Percentiles rank a stretch among this genome's conserved stretches.
These are phyloP conservation scores for Acacia pycnantha DNA, from an alignment of 331 rosid genomes.

Conservation along the genomic window DNA sequence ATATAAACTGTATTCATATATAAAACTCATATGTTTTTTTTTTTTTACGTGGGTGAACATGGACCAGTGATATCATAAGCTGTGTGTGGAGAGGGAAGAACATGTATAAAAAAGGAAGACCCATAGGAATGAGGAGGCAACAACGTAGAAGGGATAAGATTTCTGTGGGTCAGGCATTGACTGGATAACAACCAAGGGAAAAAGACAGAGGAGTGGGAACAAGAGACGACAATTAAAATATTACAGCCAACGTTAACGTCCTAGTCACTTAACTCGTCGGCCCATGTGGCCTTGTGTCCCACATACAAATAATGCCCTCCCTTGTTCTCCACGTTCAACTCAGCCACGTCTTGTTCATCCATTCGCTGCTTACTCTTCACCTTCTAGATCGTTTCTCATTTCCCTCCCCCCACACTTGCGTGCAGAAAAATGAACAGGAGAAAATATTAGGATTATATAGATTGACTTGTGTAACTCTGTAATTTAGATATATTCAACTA, in stretches of 20 bases:
- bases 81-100: background rate
- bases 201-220: constrained; percentile 7
- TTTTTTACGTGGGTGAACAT: too few relatives aligned
- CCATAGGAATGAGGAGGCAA: background rate
- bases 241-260: background rate
- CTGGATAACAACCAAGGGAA: constrained; percentile 8
- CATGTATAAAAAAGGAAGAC: background rate
- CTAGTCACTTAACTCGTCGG: background rate
- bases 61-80: too few relatives aligned
- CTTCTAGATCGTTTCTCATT: background rate
- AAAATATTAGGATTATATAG: too few relatives aligned
- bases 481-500: too few relatives aligned
- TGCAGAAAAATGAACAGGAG: too few relatives aligned
- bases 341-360: constrained; percentile 9
- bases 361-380: background rate
- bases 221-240: constrained; percentile 30
- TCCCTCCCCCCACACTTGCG: too few relatives aligned
- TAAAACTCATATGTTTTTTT: too few relatives aligned
- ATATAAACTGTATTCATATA: too few relatives aligned
- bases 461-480: too few relatives aligned
- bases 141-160: constrained; percentile 10
- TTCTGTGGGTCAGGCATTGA: constrained; percentile 35
- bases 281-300: constrained; percentile 30
- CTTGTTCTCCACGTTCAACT: background rate
- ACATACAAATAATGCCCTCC: background rate